A percentile compares a stretch with the other conserved stretches of the same genome.
Evolutionary conservation across 106 monocot genomes (phyloP).

Genomic region (Acanthochlamys bracteata): DNA sequence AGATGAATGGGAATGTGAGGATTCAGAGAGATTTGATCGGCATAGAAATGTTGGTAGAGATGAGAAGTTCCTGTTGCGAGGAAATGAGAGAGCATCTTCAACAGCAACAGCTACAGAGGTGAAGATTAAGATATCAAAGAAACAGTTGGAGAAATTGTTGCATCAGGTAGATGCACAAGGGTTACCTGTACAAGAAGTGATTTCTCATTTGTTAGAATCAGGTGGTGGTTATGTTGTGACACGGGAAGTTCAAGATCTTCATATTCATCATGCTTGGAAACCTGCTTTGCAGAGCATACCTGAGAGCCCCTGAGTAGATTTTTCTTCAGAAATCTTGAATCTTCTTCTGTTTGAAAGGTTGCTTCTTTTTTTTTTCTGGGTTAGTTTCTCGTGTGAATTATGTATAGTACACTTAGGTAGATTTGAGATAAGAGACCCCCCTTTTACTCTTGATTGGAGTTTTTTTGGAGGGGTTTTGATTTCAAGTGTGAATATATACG

Average conservation of each 20-base stretch:
- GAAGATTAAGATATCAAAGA: conserved; percentile 15
- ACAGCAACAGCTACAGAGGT: neutral
- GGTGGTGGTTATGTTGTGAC: neutral
- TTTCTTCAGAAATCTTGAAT: too few species aligned
- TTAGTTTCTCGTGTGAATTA: neutral
- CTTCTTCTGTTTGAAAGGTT: neutral
- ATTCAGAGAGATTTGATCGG: neutral
- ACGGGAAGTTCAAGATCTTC: neutral
- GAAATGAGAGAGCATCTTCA: neutral
- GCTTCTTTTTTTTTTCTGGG: neutral
- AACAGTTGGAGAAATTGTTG: conserved; percentile 10
- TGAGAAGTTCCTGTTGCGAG: neutral
- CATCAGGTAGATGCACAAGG: conserved; percentile 2
- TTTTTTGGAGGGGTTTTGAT: too few species aligned
- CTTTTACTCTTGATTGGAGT: too few species aligned
- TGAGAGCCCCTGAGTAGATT: conserved; percentile 5
- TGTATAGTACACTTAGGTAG: neutral
- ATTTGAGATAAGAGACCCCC: neutral
- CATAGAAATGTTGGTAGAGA: neutral
- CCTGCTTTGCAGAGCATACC: conserved; percentile 14
- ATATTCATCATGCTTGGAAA: neutral
- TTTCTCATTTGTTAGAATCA: neutral
- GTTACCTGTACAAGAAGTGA: neutral
- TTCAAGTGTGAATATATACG: too few species aligned
- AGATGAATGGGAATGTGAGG: neutral